Evolutionary conservation across 164 flowering plant genomes (phyloP).

Genomic region (Vitis amurensis): DNA sequence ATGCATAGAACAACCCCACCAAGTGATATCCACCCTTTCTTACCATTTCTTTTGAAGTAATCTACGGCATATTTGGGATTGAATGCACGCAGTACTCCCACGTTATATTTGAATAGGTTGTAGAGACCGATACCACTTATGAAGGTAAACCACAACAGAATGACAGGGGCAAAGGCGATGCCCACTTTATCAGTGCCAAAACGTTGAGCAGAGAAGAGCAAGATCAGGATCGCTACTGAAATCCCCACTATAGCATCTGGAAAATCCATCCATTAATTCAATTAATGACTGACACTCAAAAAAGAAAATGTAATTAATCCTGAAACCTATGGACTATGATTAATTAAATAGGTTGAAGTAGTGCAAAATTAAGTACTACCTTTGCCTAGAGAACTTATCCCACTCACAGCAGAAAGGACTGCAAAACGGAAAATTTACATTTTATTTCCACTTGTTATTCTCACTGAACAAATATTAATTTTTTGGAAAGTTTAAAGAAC

Average conservation of each 20-base stretch:
- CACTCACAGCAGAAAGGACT: constrained; percentile 75
- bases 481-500: background rate
- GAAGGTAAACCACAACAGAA: constrained; percentile 62
- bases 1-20: constrained; percentile 81
- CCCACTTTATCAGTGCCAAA: constrained; percentile 91
- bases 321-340: too few species aligned
- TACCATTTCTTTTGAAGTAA: constrained; percentile 67
- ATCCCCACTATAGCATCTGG: constrained; percentile 60
- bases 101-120: constrained; percentile 59
- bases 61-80: constrained; percentile 58
- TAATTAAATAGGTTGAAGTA: too few species aligned
- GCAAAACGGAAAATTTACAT: constrained; percentile 13
- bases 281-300: background rate
- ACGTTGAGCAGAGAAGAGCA: constrained; percentile 57
- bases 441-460: too few species aligned
- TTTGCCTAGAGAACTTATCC: constrained; percentile 47
- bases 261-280: constrained; percentile 3
- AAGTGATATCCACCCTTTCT: constrained; percentile 71
- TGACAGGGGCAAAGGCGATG: constrained; percentile 63
- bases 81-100: constrained; percentile 54
- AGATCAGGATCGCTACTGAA: constrained; percentile 62
- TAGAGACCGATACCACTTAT: constrained; percentile 65
- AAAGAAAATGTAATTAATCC: too few species aligned
- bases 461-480: background rate
- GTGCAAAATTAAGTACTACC: constrained; percentile 24